phyloP scores from a whole-genome alignment of 805 yeast genomes.

The Teunomyces aglyptinius region DNA sequence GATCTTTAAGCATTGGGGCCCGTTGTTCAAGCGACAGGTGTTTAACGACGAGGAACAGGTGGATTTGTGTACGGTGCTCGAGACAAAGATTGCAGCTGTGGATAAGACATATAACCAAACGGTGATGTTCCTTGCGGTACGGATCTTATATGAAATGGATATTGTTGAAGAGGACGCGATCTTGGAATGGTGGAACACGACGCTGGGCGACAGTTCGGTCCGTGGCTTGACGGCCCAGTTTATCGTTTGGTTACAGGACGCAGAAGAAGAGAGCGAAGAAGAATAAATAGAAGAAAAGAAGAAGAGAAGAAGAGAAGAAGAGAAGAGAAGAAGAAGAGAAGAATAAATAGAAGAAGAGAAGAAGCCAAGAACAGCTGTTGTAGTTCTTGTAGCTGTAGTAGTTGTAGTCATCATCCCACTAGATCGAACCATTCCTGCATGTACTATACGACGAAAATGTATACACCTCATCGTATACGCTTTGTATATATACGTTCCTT shows the following conservation, averaged over 20 bases:
- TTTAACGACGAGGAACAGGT: conserved; percentile 77
- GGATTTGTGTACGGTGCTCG: conserved; percentile 59
- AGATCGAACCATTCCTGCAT: background rate
- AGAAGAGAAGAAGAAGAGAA: background rate
- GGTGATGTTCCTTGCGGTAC: conserved; percentile 51
- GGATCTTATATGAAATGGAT: conserved; percentile 75
- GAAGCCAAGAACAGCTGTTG: background rate
- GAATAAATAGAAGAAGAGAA: background rate
- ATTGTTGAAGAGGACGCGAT: conserved; percentile 80
- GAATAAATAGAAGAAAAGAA: conserved; percentile 17
- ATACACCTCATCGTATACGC: background rate
- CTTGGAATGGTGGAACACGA: conserved; percentile 75
- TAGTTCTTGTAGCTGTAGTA: too few relatives aligned
- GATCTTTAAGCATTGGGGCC: conserved; percentile 78
- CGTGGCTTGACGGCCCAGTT: conserved; percentile 64
- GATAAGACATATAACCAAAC: conserved; percentile 46
- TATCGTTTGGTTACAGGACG: conserved; percentile 84
- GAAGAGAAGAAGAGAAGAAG: background rate
- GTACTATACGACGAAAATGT: background rate
- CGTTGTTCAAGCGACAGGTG: conserved; percentile 79
- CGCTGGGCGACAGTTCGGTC: conserved; percentile 37
- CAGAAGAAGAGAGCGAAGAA: conserved; percentile 57
- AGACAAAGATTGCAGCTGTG: conserved; percentile 37
- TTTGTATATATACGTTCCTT: background rate
- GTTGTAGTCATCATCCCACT: background rate